Evolutionary conservation across 140 eudicot genomes (phyloP).

Genomic region (Stevia rebaudiana): DNA sequence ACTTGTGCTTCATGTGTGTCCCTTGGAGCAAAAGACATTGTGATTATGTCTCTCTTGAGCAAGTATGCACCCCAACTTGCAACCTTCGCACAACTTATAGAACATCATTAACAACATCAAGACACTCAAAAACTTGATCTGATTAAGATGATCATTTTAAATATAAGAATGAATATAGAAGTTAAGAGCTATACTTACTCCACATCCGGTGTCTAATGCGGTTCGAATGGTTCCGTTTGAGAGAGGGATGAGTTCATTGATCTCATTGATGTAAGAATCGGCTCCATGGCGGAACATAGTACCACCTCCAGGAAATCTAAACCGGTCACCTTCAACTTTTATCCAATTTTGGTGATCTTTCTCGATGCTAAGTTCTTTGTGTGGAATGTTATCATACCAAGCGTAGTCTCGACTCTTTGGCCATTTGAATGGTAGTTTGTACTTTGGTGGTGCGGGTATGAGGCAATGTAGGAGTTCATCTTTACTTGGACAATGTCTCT

Average conservation of each 20-base stretch:
- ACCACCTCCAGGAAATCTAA: constrained; percentile 93
- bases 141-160: background rate
- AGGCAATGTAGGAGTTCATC: constrained; percentile 69
- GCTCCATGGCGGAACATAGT: constrained; percentile 96
- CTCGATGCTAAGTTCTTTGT: constrained; percentile 90
- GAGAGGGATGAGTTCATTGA: constrained; percentile 66
- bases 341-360: constrained; percentile 90
- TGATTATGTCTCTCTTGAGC: constrained; percentile 69
- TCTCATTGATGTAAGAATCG: constrained; percentile 89
- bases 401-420: constrained; percentile 87
- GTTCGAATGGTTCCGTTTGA: constrained; percentile 70
- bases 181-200: constrained; percentile 43
- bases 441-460: constrained; percentile 85
- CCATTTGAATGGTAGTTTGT: constrained; percentile 91
- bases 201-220: constrained; percentile 94
- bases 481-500: constrained; percentile 78
- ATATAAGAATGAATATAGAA: background rate
- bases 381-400: constrained; percentile 87
- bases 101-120: background rate
- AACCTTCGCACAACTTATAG: constrained; percentile 39
- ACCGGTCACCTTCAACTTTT: constrained; percentile 85
- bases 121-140: background rate
- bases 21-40: constrained; percentile 97
- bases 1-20: constrained; percentile 99
- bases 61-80: constrained; percentile 96